Base-by-base conservation (phyloP, 2,329 filamentous ascomycete species). In the Cordyceps militaris region DNA sequence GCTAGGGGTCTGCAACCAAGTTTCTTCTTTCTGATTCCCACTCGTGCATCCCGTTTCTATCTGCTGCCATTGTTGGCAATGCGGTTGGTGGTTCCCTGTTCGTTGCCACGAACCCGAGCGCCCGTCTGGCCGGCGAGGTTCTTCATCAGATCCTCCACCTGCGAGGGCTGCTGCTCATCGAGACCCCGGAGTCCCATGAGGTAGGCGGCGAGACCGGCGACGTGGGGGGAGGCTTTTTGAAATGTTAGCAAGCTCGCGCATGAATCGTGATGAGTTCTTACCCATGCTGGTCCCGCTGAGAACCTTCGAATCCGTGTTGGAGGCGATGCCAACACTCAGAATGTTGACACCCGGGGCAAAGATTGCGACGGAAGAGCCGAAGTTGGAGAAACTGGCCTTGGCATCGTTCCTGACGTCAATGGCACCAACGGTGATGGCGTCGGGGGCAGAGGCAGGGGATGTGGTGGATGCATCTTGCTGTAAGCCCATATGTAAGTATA, bases 121-220 rank as follows among this genome's bases (percentile, higher is more conserved):
- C 76, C 76, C 2, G 76, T 75, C 38, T 67, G 61, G n/a, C 64
- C 63, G 44, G 81, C 83, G 26, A 86, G 76, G 60, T 72, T 67
- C 72, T 78, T 79, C 66, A 86, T 78, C 57, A 84, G 76, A 13
- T 65, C 71, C 42, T 67, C 70, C 24, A 79, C 73, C 26, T 66
- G 59, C 19, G 56, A 47, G n/a, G 69, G 62, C 50, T 71, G 70
- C 8, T 69, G 74, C 60, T 84, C 69, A 55, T 69, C n/a, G n/a
- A n/a, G 65, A 11, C 11, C n/a, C 71, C 83, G 79, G 56, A 84
- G 75, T 54, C 73, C 65, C 74, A 89, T 84, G 32, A 89, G 72
- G 70, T 89, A 89, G 28, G 84, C 85, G 14, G 83, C 84, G 3
- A 89, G 74, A 49, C 87, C 87, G 49, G 83, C 79, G 56, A 89